phyloP scores from a whole-genome alignment of 2,329 filamentous ascomycete genomes.

The Aschersonia sp. region DNA sequence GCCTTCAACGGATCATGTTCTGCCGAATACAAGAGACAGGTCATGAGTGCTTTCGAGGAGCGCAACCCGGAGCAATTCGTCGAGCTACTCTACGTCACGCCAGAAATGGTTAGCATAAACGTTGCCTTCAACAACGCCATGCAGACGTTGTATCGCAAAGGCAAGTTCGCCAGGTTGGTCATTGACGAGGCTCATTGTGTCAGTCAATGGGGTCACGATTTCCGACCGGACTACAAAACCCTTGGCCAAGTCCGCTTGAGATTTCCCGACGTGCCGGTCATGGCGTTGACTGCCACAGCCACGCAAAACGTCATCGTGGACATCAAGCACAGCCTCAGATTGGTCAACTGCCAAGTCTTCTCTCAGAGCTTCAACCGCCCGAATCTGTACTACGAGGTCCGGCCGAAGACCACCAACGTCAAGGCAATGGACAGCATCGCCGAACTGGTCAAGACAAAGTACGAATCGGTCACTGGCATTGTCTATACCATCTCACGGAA shows the following conservation, averaged over 20 bases:
- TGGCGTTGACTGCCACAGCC: slow-evolving; percentile 91
- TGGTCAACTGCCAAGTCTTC: slow-evolving; percentile 64
- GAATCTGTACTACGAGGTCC: slow-evolving; percentile 82
- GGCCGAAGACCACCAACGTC: slow-evolving; percentile 49
- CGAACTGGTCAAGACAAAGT: slow-evolving; percentile 54
- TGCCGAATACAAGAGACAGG: slow-evolving; percentile 44
- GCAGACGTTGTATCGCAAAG: slow-evolving; percentile 49
- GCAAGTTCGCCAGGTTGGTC: slow-evolving; percentile 75
- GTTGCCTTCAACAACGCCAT: slow-evolving; percentile 51
- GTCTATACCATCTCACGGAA: slow-evolving; percentile 84
- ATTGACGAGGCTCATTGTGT: slow-evolving; percentile 99
- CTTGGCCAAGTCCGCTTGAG: slow-evolving; percentile 59
- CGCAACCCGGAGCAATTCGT: slow-evolving; percentile 59
- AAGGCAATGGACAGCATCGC: slow-evolving; percentile 33
- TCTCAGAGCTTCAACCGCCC: slow-evolving; percentile 94
- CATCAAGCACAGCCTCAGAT: slow-evolving; percentile 81
- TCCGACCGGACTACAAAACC: slow-evolving; percentile 87
- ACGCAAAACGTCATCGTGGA: slow-evolving; percentile 88
- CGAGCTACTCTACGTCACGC: slow-evolving; percentile 86
- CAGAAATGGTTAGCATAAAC: slow-evolving; percentile 90
- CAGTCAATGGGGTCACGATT: slow-evolving; percentile 98
- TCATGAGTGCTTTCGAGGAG: slow-evolving; percentile 51
- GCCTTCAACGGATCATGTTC: slow-evolving; percentile 68
- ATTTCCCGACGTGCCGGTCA: slow-evolving; percentile 72
- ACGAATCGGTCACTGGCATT: slow-evolving; percentile 66